Conservation (phyloP, 257 asterid species). For the Solanum medicagineum region DNA sequence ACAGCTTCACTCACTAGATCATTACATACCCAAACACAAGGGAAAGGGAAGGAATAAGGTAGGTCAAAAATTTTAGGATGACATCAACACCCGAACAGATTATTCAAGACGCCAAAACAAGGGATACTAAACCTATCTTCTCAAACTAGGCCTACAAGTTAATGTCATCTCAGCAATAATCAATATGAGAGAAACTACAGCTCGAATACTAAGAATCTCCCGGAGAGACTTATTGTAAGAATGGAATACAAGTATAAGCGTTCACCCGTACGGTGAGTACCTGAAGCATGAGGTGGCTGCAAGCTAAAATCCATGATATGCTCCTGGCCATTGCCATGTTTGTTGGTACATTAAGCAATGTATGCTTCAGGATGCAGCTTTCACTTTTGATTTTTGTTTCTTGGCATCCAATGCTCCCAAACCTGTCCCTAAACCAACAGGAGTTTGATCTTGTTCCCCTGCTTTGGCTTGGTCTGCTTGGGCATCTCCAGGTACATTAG, state of each 20-base stretch:
- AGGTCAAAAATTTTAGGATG: neutral
- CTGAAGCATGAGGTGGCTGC: neutral
- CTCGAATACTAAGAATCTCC: neutral
- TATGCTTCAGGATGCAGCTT: conserved; percentile 18
- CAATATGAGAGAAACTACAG: neutral
- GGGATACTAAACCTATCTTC: neutral
- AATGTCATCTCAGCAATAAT: neutral
- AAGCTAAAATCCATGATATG: neutral
- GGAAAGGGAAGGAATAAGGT: neutral
- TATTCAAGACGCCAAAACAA: neutral
- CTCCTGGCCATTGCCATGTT: neutral
- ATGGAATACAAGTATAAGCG: neutral
- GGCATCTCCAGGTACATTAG: conserved; percentile 18
- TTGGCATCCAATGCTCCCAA: conserved; percentile 51
- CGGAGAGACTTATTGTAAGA: neutral
- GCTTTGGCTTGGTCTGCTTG: conserved; percentile 15
- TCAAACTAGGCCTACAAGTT: conserved; percentile 1
- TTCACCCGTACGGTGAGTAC: neutral
- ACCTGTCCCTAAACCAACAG: conserved; percentile 71
- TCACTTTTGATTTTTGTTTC: conserved; percentile 54
- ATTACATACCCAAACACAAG: neutral
- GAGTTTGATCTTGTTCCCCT: conserved; percentile 28
- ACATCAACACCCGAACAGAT: neutral
- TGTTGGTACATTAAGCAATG: neutral
- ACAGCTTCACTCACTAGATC: neutral